Base-by-base conservation (phyloP, 1,284 basidiomycete genomes). In the Pyrrhoderma lamaoense region DNA sequence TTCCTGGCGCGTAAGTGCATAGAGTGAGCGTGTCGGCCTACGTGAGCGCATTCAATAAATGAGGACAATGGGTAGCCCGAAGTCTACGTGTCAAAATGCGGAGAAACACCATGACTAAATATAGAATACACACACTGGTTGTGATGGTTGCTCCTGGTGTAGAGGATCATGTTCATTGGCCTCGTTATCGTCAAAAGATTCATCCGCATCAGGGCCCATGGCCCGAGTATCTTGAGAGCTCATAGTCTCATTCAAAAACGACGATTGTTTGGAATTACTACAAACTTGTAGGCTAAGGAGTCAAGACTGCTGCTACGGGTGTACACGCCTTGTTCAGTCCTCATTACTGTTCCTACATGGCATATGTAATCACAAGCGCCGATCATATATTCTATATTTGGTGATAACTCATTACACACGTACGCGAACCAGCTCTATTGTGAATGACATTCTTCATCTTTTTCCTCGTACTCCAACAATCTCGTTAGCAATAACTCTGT, bases 1-100 rank as follows among this genome's bases (percentile, higher is more conserved):
- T 66, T 93, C 89, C 54, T 80, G 72, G 51, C 84, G 79, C 18
- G 88, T 84, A 55, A 93, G 75, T 43, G 85, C 74, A 66, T 90
- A 89, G 64, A 89, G 89, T 34, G 88, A 89, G 51, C 82, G 81
- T 43, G 78, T 76, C 57, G 82, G 73, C 60, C 84, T 88, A 66
- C 47, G 49, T 56, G 55, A 49, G 42, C 49, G 50, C 49, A 51
- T 46, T 34, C 23, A 19, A 43, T 2, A 16, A 36, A 31, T 5
- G 11, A 31, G 11, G 27, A 31, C 5, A 31, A 11, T 5, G 27
- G 11, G 11, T 5, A 11, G 5, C 5, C 27, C 27, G 27, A 31
- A 5, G 43, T 31, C 8, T 27, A 31, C 18, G 43, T 31, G 43
- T 31, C 27, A 40, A 22, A 40, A 18, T 5, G 21, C n/a, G 38